These are phyloP conservation scores for Aschersonia sp. DNA, from an alignment of 2,329 filamentous ascomycete genomes.

Conservation along the genomic window DNA sequence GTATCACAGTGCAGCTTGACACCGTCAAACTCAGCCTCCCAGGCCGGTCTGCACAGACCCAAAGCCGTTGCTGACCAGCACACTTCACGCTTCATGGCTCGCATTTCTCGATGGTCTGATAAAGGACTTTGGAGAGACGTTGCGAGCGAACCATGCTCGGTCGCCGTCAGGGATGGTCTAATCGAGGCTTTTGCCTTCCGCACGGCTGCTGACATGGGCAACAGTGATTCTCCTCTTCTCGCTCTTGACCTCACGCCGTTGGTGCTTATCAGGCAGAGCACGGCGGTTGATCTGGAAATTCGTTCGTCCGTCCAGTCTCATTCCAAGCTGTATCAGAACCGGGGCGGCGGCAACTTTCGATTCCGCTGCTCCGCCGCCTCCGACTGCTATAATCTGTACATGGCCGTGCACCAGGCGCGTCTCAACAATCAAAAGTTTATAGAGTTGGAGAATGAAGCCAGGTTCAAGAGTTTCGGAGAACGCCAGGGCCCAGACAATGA, in stretches of 20 bases:
- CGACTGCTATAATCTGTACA: constrained; percentile 74
- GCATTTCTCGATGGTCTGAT: constrained; percentile 49
- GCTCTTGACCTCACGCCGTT: constrained; percentile 82
- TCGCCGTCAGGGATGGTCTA: constrained; percentile 42
- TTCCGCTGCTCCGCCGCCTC: constrained; percentile 66
- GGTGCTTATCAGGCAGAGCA: constrained; percentile 81
- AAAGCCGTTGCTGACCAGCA: constrained; percentile 22
- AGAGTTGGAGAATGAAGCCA: constrained; percentile 50
- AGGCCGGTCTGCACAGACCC: constrained; percentile 44
- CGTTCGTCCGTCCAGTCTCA: constrained; percentile 67
- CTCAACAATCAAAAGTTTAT: constrained; percentile 88
- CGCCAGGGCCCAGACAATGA: constrained; percentile 32
- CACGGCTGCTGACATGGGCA: constrained; percentile 12
- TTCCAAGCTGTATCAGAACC: constrained; percentile 49
- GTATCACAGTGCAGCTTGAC: constrained; percentile 48
- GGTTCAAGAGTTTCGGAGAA: constrained; percentile 57
- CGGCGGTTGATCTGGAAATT: constrained; percentile 85
- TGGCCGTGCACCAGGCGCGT: constrained; percentile 73
- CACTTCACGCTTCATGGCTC: constrained; percentile 32
- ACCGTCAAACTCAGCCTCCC: constrained; percentile 72
- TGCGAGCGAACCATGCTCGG: constrained; percentile 32
- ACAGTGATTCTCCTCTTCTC: constrained; percentile 33
- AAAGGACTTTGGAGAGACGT: constrained; percentile 48
- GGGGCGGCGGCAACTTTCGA: constrained; percentile 65
- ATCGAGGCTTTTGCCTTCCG: constrained; percentile 40